A percentile compares a stretch with the other conserved stretches of the same genome.
These are phyloP conservation scores for Fusarium transvaalense DNA, from an alignment of 2,329 filamentous ascomycete species.

Conservation along the genomic window DNA sequence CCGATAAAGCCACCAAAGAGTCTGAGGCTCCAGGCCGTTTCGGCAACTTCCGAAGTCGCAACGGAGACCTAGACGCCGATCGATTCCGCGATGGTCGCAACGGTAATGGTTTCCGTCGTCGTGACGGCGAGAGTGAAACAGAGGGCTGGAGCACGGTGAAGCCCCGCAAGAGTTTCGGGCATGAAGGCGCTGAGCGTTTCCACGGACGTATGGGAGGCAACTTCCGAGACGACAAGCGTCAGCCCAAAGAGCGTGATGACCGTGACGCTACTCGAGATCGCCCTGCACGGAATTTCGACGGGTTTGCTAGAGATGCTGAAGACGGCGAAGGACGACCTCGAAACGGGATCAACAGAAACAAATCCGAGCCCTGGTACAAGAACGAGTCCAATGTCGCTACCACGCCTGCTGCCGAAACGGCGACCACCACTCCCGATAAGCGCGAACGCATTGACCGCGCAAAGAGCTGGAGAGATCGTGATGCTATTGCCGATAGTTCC, in stretches of 20 bases:
- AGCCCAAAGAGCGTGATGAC: constrained; percentile 67
- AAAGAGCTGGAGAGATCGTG: constrained; percentile 72
- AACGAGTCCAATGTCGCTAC: constrained; percentile 58
- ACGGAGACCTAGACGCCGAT: constrained; percentile 64
- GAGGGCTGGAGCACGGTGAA: constrained; percentile 83
- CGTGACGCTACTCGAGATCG: constrained; percentile 66
- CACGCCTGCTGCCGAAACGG: constrained; percentile 42
- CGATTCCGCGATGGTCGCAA: constrained; percentile 65
- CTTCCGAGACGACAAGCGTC: constrained; percentile 58
- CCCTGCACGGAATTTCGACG: constrained; percentile 63
- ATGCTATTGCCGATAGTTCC: constrained; percentile 56
- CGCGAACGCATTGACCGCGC: constrained; percentile 69
- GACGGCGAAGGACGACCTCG: constrained; percentile 71
- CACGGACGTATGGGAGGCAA: constrained; percentile 72
- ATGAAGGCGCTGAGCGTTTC: constrained; percentile 78
- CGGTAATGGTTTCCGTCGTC: constrained; percentile 62
- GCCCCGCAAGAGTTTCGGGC: constrained; percentile 78
- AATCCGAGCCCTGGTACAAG: constrained; percentile 81
- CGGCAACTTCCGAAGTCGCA: constrained; percentile 65
- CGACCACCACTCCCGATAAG: constrained; percentile 53
- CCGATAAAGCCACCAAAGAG: constrained; percentile 67
- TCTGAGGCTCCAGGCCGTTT: constrained; percentile 69
- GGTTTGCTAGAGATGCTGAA: constrained; percentile 60
- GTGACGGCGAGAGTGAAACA: constrained; percentile 70
- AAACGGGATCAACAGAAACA: constrained; percentile 74